Evolutionary conservation across 148 eudicot species (phyloP).

Genomic region (Camellia granthamiana): DNA sequence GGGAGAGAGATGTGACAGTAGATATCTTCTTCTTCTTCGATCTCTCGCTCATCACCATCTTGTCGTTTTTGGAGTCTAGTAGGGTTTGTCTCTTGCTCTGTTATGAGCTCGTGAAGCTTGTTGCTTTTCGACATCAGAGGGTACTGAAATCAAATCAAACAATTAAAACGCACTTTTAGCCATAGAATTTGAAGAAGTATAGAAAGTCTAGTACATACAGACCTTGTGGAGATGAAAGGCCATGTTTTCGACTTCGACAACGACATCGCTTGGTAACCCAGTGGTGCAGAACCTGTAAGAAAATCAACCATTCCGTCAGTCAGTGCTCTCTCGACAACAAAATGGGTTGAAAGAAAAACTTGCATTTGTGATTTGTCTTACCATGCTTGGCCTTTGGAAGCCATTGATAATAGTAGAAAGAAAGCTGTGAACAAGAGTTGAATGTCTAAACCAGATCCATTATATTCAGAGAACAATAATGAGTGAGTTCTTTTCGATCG

Average conservation of each 20-base stretch:
- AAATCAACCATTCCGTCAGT: neutral
- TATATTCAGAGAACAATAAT: neutral
- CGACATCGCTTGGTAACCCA: conserved; percentile 72
- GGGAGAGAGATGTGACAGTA: conserved; percentile 50
- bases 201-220: neutral
- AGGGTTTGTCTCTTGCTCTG: conserved; percentile 50
- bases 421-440: neutral
- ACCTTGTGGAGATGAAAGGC: conserved; percentile 94
- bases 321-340: neutral
- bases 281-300: conserved; percentile 75
- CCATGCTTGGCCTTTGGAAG: conserved; percentile 82
- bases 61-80: conserved; percentile 22
- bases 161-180: conserved; percentile 3
- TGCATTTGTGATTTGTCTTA: conserved; percentile 2
- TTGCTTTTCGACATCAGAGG: conserved; percentile 89
- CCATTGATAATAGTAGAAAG: conserved; percentile 29
- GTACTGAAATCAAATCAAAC: conserved; percentile 44
- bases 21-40: conserved; percentile 24
- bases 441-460: neutral
- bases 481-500: neutral
- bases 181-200: neutral
- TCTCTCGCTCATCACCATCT: conserved; percentile 17
- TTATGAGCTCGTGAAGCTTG: conserved; percentile 65
- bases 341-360: neutral
- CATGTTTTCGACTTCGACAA: conserved; percentile 74